These are phyloP conservation scores for Achaetomiella virescens DNA, from an alignment of 495 filamentous ascomycete species.

Conservation along the genomic window DNA sequence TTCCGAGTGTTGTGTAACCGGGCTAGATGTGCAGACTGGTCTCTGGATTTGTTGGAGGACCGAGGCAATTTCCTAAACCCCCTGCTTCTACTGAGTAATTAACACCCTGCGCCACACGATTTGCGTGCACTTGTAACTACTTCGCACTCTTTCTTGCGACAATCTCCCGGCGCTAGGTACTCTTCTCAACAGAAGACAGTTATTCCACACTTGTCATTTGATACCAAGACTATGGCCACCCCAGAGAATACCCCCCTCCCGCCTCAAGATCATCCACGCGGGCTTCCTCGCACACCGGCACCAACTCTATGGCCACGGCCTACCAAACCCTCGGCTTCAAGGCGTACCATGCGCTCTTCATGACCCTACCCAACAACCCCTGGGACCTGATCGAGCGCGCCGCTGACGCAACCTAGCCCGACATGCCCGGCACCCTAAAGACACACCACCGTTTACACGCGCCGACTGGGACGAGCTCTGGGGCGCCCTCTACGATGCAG, in stretches of 20 bases:
- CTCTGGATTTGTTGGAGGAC: too few relatives aligned
- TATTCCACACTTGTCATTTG: too few relatives aligned
- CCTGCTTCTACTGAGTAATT: too few relatives aligned
- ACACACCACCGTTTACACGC: constrained; percentile 10
- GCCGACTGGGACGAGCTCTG: constrained; percentile 40
- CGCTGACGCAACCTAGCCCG: constrained; percentile 23
- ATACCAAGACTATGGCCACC: neutral
- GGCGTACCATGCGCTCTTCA: constrained; percentile 16
- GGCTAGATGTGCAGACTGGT: too few relatives aligned
- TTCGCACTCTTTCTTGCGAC: too few relatives aligned
- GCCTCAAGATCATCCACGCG: constrained; percentile 7
- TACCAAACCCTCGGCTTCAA: constrained; percentile 20
- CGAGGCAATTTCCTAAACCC: too few relatives aligned
- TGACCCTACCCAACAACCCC: constrained; percentile 1
- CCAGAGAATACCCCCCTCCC: neutral
- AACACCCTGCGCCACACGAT: too few relatives aligned
- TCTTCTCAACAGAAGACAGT: too few relatives aligned
- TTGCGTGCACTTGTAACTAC: too few relatives aligned
- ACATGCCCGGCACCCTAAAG: neutral
- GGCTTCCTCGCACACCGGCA: constrained; percentile 17
- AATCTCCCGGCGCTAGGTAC: too few relatives aligned
- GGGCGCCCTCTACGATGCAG: constrained; percentile 33
- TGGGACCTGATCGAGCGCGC: constrained; percentile 19
- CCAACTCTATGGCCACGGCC: constrained; percentile 19
- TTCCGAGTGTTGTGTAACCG: too few relatives aligned